Evolutionary conservation across 2,329 filamentous ascomycete genomes (phyloP), one percentile per base, ranked within the genome.

Genomic region (Fusarium dlaminii): DNA sequence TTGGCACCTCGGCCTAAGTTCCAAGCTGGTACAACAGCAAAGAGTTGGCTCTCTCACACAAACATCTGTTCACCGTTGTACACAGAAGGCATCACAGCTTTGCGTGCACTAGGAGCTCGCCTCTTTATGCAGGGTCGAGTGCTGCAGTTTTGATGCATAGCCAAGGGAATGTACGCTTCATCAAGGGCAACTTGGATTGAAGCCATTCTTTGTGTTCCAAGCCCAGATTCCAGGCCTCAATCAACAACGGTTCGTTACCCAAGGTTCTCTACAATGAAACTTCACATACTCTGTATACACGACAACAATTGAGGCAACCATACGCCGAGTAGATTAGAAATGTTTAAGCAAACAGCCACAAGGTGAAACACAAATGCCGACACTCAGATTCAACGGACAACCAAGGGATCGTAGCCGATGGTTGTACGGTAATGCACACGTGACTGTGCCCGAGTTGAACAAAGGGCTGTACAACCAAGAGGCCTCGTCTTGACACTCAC

Each of bases 341-440:
- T 71, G 67, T 36, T 70, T 61, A 27, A 29, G 48, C 20, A 66
- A 39, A 56, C 32, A 30, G 45, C 36, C 66, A 61, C 48, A 29
- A 49, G 24, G 54, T 46, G 48, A 56, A 61, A 70, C 68, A 51
- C 27, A 24, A 37, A 63, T 49, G 54, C 39, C 66, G 49, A 48
- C 29, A 9, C 22, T 51, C 24, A 45, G 30, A 43, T 32, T 14
- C 30, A 32, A 24, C 17, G 17, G 15, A 40, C 27, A 43, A 30
- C 22, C 34, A n/a, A 30, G 37, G 24, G 37, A 64, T 24, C 29
- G 37, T n/a, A 40, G 39, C 59, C 51, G 66, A 69, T 27, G 15
- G 60, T 17, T 36, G 58, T 30, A 29, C 24, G 11, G 20, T 42
- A n/a, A 22, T 27, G 49, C 32, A 49, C 51, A 64, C 67, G 43